Evolutionary conservation across 2,329 filamentous ascomycete genomes (phyloP), one percentile per base, ranked within the genome.

Genomic region (Hypoxylon sp.): DNA sequence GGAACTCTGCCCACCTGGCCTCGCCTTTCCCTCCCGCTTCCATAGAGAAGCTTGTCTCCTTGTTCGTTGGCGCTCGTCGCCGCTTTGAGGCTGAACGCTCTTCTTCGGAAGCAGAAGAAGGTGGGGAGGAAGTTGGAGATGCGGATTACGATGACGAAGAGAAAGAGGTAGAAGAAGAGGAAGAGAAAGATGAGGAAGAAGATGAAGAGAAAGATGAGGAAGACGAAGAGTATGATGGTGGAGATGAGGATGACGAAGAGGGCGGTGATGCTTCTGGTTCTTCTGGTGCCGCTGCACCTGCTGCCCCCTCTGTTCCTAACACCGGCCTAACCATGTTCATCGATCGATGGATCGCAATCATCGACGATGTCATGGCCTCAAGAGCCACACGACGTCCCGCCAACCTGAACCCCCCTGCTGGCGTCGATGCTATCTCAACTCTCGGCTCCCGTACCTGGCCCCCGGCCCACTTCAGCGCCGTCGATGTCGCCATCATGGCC

Each of bases 401-500:
- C 24, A 26, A 34, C 49, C 37, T 65, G 5, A 55, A 37, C 2
- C 20, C 53, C 1, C 57, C 62, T 4, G 24, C 17, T 8, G 13
- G 6, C 11, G 10, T 30, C 20, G 22, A 28, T 13, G 17, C 55
- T 26, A 7, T 50, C 34, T 30, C 10, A n/a, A 43, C 26, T 15
- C 48, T 50, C 1, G n/a, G 3, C 0, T 8, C 13, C 11, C 17
- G 24, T 17, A 10, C 44, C 8, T 71, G 69, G 69, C 69, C 68
- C 1, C 61, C 65, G 0, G n/a, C 17, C 2, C 48, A 63, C 43
- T 63, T 66, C 51, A 28, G 50, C 15, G 20, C 24, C 4, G 10
- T 58, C 6, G 68, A 70, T 11, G 24, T 66, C 19, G 69, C 65
- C 6, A 58, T 70, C 22, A 51, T 71, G 24, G 65, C 43, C 4